Evolutionary conservation across 2,329 filamentous ascomycete species (phyloP).

Genomic region (Aspergillus puulaauensis): DNA sequence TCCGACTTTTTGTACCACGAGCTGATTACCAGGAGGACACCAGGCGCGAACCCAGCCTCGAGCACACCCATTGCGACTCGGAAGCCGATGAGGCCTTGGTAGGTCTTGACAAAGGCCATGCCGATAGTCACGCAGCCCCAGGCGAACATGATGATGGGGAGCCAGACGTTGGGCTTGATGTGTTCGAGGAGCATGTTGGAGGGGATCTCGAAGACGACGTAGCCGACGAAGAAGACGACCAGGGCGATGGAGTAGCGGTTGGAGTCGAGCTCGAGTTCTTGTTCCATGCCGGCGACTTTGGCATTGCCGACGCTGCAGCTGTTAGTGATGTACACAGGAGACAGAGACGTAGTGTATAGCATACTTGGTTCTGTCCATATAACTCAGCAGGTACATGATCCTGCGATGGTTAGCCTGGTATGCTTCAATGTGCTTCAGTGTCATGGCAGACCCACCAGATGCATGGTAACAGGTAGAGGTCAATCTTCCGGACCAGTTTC

Average conservation of each 20-base stretch:
- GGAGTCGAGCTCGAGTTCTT: background rate
- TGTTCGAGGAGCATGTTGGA: conserved; percentile 1
- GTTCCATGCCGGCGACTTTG: conserved; percentile 1
- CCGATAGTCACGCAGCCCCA: background rate
- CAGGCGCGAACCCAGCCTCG: background rate
- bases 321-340: background rate
- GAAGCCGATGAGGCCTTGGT: background rate
- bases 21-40: background rate
- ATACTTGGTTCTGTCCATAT: conserved; percentile 5
- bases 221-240: conserved; percentile 2
- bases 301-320: conserved; percentile 2
- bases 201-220: conserved; percentile 1
- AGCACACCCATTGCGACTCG: background rate
- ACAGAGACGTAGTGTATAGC: background rate
- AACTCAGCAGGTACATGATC: background rate
- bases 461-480: background rate
- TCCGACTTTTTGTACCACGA: background rate
- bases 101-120: background rate
- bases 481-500: conserved; percentile 2
- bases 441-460: background rate
- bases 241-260: background rate
- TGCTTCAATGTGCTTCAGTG: background rate
- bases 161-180: background rate
- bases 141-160: background rate
- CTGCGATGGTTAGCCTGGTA: background rate